Percentiles rank a stretch among this genome's conserved stretches.
These are phyloP conservation scores for Mortierella sp. DNA, from an alignment of 371 early-diverging fungal genomes.

Conservation along the genomic window DNA sequence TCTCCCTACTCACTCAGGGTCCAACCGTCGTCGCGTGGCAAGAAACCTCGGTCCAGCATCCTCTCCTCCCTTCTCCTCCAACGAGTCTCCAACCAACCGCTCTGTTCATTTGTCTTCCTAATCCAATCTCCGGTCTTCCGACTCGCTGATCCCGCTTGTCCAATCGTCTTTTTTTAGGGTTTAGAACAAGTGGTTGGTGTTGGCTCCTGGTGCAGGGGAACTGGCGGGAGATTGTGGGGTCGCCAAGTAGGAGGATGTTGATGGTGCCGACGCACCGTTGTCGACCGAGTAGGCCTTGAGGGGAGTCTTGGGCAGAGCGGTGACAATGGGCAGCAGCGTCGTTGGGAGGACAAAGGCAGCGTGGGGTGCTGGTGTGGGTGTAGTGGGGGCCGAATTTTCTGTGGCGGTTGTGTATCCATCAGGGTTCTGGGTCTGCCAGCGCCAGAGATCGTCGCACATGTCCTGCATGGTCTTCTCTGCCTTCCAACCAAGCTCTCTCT, in stretches of 20 bases:
- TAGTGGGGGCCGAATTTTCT: constrained; percentile 17
- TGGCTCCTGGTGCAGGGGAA: constrained; percentile 26
- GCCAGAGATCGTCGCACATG: constrained; percentile 93
- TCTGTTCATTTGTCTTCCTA: background rate
- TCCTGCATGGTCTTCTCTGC: constrained; percentile 78
- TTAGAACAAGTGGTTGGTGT: constrained; percentile 29
- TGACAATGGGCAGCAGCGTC: constrained; percentile 35
- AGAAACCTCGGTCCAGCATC: background rate
- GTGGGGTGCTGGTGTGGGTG: constrained; percentile 28
- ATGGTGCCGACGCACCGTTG: background rate
- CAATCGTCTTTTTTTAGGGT: background rate
- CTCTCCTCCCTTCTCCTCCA: background rate
- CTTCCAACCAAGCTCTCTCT: constrained; percentile 81
- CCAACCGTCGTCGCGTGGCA: background rate
- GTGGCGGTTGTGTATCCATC: constrained; percentile 64
- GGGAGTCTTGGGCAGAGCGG: constrained; percentile 22
- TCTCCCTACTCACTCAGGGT: background rate
- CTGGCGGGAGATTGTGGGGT: constrained; percentile 19
- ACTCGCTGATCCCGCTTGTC: background rate
- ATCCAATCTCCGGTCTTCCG: background rate
- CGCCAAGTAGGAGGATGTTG: constrained; percentile 14
- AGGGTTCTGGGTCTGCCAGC: constrained; percentile 84
- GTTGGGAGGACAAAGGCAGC: constrained; percentile 25
- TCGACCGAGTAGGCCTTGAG: constrained; percentile 19
- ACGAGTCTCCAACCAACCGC: background rate